Evolutionary conservation across 2,329 filamentous ascomycete species (phyloP), one percentile per base, ranked within the genome.

Genomic region (Colletotrichum trifolii): DNA sequence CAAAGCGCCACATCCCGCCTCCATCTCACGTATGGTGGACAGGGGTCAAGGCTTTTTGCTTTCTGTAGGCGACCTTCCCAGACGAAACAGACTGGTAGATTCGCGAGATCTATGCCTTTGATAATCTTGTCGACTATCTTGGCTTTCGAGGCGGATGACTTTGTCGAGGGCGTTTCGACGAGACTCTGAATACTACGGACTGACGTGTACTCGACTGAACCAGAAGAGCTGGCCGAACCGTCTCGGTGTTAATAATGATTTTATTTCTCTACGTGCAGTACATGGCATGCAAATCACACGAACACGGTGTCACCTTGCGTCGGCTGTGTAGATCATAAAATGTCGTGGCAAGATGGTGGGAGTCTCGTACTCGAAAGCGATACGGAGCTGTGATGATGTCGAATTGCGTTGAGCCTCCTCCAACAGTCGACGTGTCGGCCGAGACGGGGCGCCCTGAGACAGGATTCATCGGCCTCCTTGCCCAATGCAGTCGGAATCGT

Each of bases 1-100:
- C 62, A 65, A 56, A 65, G 62, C 62, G 58, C 46, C 58, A 54
- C 45, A 15, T 64, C 57, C 43, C 43, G 13, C 38, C 12, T 25
- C 25, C 25, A 25, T 25, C 25, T 25, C 25, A 25, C 25, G 25
- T 25, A 25, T 25, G 25, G 25, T 25, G 25, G 25, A 25, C 25
- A 25, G 38, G 17, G 58, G 46, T 52, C 52, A 65, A 13, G 45
- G 61, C 56, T 42, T 17, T 11, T 11, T 13, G 42, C 9, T 33
- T 45, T 40, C 39, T 25, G 35, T 52, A 47, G 36, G 35, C 40
- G 57, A 65, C 40, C 7, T 34, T 6, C 50, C 12, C 49, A 45
- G 17, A 46, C 46, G 62, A 62, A 62, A 62, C 62, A 48, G 17
- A 11, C 40, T 10, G 34, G 6, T 4, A 65, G 9, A 62, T 33